A percentile compares a stretch with the other conserved stretches of the same genome.
Evolutionary conservation across 2,329 filamentous ascomycete species (phyloP).

Genomic region (Aspergillus candidus): DNA sequence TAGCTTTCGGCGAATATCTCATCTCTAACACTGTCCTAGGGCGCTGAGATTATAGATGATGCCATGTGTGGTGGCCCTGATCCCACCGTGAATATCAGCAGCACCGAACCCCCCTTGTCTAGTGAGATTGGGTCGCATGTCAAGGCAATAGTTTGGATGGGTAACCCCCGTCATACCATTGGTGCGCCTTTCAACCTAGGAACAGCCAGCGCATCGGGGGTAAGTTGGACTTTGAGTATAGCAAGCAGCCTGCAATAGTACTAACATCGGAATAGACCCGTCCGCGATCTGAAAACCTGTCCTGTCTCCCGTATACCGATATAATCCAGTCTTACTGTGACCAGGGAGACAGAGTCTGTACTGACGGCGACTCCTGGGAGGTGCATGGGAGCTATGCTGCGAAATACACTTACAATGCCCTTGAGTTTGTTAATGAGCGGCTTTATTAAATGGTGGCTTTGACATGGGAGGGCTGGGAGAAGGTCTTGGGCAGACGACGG

Average conservation of each 20-base stretch:
- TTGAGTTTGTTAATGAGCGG: too few relatives aligned
- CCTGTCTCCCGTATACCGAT: conserved; percentile 26
- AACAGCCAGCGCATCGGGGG: conserved; percentile 53
- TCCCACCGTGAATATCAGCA: conserved; percentile 41
- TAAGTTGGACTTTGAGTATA: conserved; percentile 36
- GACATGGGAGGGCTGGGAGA: too few relatives aligned
- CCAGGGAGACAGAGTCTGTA: too few relatives aligned
- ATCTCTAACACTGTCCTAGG: conserved; percentile 30
- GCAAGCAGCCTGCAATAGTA: not conserved
- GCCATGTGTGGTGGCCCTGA: conserved; percentile 55
- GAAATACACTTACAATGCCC: too few relatives aligned
- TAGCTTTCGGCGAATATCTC: not conserved
- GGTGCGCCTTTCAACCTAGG: conserved; percentile 57
- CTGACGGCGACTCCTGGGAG: too few relatives aligned
- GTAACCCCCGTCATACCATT: conserved; percentile 53
- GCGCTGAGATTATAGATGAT: conserved; percentile 58
- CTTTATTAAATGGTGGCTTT: too few relatives aligned
- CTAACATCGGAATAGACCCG: conserved; percentile 46
- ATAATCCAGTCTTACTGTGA: too few relatives aligned
- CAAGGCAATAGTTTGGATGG: conserved; percentile 61
- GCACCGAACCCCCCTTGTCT: conserved; percentile 40
- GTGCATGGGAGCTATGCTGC: too few relatives aligned
- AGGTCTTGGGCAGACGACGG: too few relatives aligned
- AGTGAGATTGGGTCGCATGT: conserved; percentile 49
- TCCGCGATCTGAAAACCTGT: conserved; percentile 45